phyloP scores from a whole-genome alignment of 176 grass and related monocot species.

The Olyra latifolia region DNA sequence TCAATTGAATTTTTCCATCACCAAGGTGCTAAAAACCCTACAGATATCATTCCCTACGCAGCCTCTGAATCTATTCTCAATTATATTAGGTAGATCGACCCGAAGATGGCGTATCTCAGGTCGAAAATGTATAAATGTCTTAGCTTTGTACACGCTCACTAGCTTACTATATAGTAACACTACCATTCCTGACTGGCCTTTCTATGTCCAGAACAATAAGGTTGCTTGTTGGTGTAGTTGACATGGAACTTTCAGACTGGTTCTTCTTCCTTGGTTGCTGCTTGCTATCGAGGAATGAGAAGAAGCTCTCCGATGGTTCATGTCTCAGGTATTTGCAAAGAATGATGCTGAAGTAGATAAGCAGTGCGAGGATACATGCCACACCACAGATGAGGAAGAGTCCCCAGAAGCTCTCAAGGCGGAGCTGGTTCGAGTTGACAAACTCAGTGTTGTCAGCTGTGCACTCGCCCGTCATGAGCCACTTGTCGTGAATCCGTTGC shows the following conservation, averaged over 20 bases:
- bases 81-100: slow-evolving; percentile 11
- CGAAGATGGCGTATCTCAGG: background rate
- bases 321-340: slow-evolving; percentile 45
- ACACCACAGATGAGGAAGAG: slow-evolving; percentile 80
- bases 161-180: slow-evolving; percentile 20
- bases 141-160: slow-evolving; percentile 3
- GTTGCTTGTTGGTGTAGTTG: background rate
- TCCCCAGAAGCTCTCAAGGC: slow-evolving; percentile 79
- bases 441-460: slow-evolving; percentile 39
- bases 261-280: slow-evolving; percentile 34
- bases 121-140: slow-evolving; percentile 9
- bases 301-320: slow-evolving; percentile 29
- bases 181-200: slow-evolving; percentile 18
- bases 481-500: slow-evolving; percentile 93
- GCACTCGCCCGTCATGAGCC: slow-evolving; percentile 52
- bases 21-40: background rate
- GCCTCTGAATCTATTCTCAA: slow-evolving; percentile 13
- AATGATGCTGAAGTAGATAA: slow-evolving; percentile 60
- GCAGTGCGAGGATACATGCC: slow-evolving; percentile 57
- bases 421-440: slow-evolving; percentile 68
- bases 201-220: slow-evolving; percentile 10
- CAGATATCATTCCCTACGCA: background rate
- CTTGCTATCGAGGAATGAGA: slow-evolving; percentile 69
- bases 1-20: background rate
- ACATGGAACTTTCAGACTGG: background rate